These are phyloP conservation scores for Wallacemonas sp. DNA, from an alignment of 208 protist genomes.

Conservation along the genomic window DNA sequence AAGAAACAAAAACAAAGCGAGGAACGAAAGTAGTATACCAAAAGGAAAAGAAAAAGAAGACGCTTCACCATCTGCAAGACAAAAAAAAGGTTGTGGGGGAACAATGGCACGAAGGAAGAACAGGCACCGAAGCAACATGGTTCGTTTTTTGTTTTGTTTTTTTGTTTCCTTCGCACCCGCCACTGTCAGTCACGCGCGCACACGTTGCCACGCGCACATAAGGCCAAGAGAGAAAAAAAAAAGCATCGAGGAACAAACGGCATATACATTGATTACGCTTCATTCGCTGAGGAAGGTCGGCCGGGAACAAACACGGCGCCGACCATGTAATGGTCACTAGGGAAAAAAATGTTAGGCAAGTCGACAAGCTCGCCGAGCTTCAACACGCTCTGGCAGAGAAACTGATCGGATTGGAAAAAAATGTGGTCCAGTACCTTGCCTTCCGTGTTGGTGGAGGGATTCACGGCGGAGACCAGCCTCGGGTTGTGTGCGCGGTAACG, in stretches of 20 bases:
- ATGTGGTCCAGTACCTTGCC: constrained; percentile 90
- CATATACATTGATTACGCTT: constrained; percentile 7
- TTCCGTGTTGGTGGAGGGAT: constrained; percentile 72
- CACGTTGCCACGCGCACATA: too few relatives aligned
- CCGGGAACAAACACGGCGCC: constrained; percentile 58
- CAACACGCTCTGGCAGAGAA: constrained; percentile 62
- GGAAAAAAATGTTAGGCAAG: constrained; percentile 56
- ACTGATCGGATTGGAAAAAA: constrained; percentile 53
- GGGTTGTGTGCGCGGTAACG: constrained; percentile 66
- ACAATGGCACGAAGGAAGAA: constrained; percentile 15
- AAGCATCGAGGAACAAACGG: background rate
- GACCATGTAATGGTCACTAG: constrained; percentile 87
- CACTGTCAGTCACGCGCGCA: too few relatives aligned
- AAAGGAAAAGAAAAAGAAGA: too few relatives aligned
- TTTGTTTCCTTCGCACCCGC: background rate
- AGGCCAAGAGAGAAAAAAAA: constrained; percentile 10
- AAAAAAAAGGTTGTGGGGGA: constrained; percentile 22
- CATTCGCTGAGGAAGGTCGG: background rate
- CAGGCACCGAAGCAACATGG: background rate
- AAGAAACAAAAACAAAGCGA: constrained; percentile 9
- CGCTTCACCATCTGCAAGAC: background rate
- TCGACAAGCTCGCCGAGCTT: constrained; percentile 48
- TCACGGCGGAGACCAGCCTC: constrained; percentile 61
- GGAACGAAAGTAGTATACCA: background rate
- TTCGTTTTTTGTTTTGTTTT: constrained; percentile 21